Conservation (phyloP, 352 stramenopile genomes). For the Globisporangium echinulatum region DNA sequence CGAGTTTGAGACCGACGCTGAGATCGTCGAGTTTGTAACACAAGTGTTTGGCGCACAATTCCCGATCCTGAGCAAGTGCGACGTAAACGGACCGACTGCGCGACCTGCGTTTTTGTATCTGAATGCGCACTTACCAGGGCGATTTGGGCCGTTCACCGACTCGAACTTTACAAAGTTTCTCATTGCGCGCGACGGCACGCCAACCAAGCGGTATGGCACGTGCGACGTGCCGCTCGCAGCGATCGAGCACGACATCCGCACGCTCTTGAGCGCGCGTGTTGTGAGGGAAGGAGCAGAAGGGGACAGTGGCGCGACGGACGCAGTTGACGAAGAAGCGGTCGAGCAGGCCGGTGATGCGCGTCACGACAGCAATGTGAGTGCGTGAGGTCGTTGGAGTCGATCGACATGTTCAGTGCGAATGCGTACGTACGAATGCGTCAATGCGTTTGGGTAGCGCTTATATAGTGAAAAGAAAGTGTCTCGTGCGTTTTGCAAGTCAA, state of each 20-base stretch:
- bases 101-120: conserved; percentile 62
- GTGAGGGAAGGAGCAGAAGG: no score
- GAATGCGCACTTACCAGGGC: conserved; percentile 34
- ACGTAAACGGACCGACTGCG: conserved; percentile 68
- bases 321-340: no score
- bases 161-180: conserved; percentile 78
- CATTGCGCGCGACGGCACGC: conserved; percentile 30
- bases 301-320: no score
- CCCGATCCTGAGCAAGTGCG: conserved; percentile 38
- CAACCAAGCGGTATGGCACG: conserved; percentile 36
- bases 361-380: no score
- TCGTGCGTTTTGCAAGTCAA: no score
- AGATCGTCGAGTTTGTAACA: conserved; percentile 25
- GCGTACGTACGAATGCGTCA: no score
- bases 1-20: conserved; percentile 34
- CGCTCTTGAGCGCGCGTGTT: conserved; percentile 13
- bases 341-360: no score
- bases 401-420: no score
- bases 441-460: not conserved
- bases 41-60: conserved; percentile 25
- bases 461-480: not conserved
- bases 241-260: conserved; percentile 34
- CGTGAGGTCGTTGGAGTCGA: no score
- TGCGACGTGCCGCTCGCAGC: conserved; percentile 18
- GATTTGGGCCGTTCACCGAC: conserved; percentile 34